These are phyloP conservation scores for Sphaceloma murrayae DNA, from an alignment of 2,329 filamentous ascomycete species.

Conservation along the genomic window DNA sequence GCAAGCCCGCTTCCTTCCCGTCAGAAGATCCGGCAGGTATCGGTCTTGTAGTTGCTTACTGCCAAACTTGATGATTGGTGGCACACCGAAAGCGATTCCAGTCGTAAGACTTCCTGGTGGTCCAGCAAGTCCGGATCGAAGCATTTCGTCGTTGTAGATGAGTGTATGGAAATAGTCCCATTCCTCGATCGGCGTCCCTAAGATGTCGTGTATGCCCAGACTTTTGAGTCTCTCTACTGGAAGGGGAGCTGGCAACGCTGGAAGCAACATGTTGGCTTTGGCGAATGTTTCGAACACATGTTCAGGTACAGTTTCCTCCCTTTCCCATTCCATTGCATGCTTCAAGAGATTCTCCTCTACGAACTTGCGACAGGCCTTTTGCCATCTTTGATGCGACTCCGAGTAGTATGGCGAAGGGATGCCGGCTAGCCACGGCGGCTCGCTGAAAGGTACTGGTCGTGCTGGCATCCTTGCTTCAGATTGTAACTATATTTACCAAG, in stretches of 20 bases:
- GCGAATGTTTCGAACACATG: slow-evolving; percentile 57
- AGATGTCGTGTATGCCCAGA: slow-evolving; percentile 55
- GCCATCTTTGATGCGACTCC: slow-evolving; percentile 54
- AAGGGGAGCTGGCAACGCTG: slow-evolving; percentile 58
- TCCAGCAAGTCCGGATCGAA: slow-evolving; percentile 53
- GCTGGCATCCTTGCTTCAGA: slow-evolving; percentile 16
- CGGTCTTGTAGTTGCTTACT: slow-evolving; percentile 51
- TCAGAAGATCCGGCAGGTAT: slow-evolving; percentile 59
- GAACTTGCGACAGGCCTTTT: slow-evolving; percentile 58
- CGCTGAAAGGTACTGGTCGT: slow-evolving; percentile 54
- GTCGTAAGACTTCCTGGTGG: slow-evolving; percentile 57
- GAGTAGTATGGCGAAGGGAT: slow-evolving; percentile 65
- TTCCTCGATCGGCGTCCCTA: slow-evolving; percentile 59
- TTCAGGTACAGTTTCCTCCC: slow-evolving; percentile 51
- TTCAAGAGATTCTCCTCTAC: slow-evolving; percentile 52
- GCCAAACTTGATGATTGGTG: slow-evolving; percentile 62
- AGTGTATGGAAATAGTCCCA: slow-evolving; percentile 62
- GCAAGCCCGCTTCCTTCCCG: slow-evolving; percentile 56
- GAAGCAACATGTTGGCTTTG: slow-evolving; percentile 59
- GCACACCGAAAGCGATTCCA: slow-evolving; percentile 63
- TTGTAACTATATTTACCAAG: too few relatives aligned
- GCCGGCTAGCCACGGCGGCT: slow-evolving; percentile 61
- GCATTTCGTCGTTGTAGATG: slow-evolving; percentile 65
- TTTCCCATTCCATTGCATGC: slow-evolving; percentile 61
- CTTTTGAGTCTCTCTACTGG: slow-evolving; percentile 58